Evolutionary conservation across 1,284 basidiomycete genomes (phyloP), one percentile per base, ranked within the genome.

Genomic region (Ustilago esculenta): DNA sequence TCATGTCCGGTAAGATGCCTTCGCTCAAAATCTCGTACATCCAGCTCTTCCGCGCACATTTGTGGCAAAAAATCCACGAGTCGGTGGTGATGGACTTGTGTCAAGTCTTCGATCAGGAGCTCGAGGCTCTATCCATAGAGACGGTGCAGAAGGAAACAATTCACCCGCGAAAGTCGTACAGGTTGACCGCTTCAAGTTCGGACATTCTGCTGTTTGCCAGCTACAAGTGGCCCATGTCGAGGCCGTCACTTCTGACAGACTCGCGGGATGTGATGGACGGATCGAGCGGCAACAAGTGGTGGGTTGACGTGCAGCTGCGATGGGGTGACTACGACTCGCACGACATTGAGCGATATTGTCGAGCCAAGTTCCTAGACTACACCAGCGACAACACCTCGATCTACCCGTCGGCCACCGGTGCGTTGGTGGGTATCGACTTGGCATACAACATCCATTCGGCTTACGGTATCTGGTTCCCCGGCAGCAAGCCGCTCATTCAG

Each of bases 291-390:
- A 94, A 94, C 87, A 98, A 98, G 85, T 99, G 91, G 87, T 98
- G 95, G 96, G 89, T 98, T 56, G 96, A 99, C 82, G 90, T 99
- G 27, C 84, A 98, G 83, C 87, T 98, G 54, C 88, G 96, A 75
- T 98, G 96, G 95, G 95, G 96, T 77, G 96, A 98, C 84, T 98
- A 98, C 79, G 96, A 99, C 83, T 94, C 92, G 18, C 96, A 98
- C 84, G 78, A 78, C 53, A 75, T 79, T 23, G 77, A 81, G 83
- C 90, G 94, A 33, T 98, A 98, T 84, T 94, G 93, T 21, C 91
- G 94, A 72, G 93, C 95, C 66, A 98, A 98, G 84, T 98, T 97
- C 88, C 85, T 98, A 84, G 93, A 94, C 83, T 95, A 94, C 77
- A 91, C 91, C 44, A 82, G 79, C 47, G 82, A 84, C 77, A 78